phyloP scores from a whole-genome alignment of 805 yeast species.

The Torulaspora quercuum region DNA sequence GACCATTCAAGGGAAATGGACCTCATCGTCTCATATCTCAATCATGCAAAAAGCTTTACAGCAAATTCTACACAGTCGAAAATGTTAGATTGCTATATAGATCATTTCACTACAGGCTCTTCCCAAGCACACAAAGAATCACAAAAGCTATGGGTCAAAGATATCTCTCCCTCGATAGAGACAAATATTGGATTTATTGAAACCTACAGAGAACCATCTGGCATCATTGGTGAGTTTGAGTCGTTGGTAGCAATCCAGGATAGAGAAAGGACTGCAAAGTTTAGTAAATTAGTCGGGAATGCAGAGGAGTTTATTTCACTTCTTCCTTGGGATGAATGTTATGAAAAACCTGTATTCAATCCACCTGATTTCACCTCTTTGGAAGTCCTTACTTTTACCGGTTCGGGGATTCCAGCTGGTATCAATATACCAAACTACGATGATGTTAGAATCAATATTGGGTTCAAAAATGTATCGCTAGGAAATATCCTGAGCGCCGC shows the following conservation, averaged over 20 bases:
- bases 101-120: slow-evolving; percentile 75
- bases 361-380: slow-evolving; percentile 92
- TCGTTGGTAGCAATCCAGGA: slow-evolving; percentile 87
- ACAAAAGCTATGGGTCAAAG: slow-evolving; percentile 85
- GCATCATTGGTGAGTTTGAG: slow-evolving; percentile 93
- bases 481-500: slow-evolving; percentile 81
- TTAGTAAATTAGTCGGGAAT: slow-evolving; percentile 60
- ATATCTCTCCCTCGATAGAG: slow-evolving; percentile 71
- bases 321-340: slow-evolving; percentile 74
- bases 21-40: slow-evolving; percentile 53
- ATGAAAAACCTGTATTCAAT: slow-evolving; percentile 79
- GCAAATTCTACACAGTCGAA: slow-evolving; percentile 70
- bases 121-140: slow-evolving; percentile 82
- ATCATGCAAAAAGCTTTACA: slow-evolving; percentile 55
- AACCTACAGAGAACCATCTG: slow-evolving; percentile 89
- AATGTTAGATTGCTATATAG: slow-evolving; percentile 63
- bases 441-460: slow-evolving; percentile 76
- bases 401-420: slow-evolving; percentile 90
- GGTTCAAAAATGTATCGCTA: slow-evolving; percentile 85
- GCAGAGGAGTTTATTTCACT: slow-evolving; percentile 62
- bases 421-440: slow-evolving; percentile 91
- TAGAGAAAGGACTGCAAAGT: slow-evolving; percentile 79
- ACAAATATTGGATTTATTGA: slow-evolving; percentile 89
- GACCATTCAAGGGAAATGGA: slow-evolving; percentile 69
- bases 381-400: slow-evolving; percentile 86